Conservation (phyloP, 441 rosid species). For the Populus hybrid region DNA sequence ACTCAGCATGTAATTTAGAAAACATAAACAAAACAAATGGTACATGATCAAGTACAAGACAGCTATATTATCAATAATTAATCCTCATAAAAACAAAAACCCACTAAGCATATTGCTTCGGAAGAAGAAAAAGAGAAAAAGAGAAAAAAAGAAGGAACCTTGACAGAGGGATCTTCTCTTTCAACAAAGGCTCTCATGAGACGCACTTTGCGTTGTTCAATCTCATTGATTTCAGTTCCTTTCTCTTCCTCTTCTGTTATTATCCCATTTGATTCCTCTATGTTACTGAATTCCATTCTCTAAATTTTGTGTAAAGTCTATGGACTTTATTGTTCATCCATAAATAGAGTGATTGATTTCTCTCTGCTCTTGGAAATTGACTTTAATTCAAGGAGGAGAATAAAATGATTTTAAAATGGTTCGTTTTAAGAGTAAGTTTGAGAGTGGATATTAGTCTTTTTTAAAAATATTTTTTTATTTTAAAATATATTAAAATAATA, state of each 20-base stretch:
- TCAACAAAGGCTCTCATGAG: slow-evolving; percentile 76
- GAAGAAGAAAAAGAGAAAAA: not conserved
- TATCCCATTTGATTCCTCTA: slow-evolving; percentile 11
- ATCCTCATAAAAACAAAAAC: not conserved
- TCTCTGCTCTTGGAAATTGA: not conserved
- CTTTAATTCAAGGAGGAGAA: not conserved
- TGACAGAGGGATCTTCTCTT: slow-evolving; percentile 66
- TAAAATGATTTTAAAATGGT: too few relatives aligned
- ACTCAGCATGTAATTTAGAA: not conserved
- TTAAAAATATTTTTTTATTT: too few relatives aligned
- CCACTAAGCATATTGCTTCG: not conserved
- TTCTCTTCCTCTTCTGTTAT: not conserved
- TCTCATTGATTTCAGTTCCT: slow-evolving; percentile 38
- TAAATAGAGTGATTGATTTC: not conserved
- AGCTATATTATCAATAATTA: not conserved
- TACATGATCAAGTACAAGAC: not conserved
- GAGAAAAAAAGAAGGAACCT: slow-evolving; percentile 35
- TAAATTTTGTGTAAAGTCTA: not conserved
- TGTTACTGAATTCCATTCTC: slow-evolving; percentile 21
- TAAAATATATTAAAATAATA: too few relatives aligned
- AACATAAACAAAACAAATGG: not conserved
- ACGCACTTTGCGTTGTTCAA: slow-evolving; percentile 65
- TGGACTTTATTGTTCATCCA: not conserved
- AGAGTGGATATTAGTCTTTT: too few relatives aligned
- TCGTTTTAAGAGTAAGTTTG: too few relatives aligned